These are phyloP conservation scores for Hygrophorus pudorinus DNA, from an alignment of 768 basidiomycete genomes.

Conservation along the genomic window DNA sequence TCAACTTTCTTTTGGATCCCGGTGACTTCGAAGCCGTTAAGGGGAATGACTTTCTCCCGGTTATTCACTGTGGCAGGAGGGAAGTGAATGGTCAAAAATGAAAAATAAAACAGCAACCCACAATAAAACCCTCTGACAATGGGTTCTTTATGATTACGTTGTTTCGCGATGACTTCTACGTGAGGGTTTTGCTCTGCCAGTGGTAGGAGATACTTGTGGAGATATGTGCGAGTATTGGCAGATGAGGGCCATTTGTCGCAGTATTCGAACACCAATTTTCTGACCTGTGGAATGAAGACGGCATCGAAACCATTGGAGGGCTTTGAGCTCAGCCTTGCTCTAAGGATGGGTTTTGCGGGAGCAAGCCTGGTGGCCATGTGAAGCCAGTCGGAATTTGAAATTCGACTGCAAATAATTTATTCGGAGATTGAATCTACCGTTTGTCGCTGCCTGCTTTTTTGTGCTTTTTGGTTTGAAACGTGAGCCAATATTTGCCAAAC, in stretches of 20 bases:
- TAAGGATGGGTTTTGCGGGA: conserved; percentile 22
- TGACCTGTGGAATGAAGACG: conserved; percentile 65
- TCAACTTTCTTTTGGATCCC: conserved; percentile 71
- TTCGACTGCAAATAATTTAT: neutral
- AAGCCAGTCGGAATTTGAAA: neutral
- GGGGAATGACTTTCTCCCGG: conserved; percentile 79
- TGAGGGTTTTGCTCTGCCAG: conserved; percentile 70
- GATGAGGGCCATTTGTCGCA: conserved; percentile 80
- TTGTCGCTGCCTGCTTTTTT: too few species aligned
- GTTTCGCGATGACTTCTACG: conserved; percentile 76
- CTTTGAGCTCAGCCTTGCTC: conserved; percentile 39
- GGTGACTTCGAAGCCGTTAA: conserved; percentile 65
- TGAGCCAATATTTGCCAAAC: neutral
- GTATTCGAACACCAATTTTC: conserved; percentile 84
- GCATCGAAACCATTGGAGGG: conserved; percentile 63
- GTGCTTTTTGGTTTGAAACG: neutral
- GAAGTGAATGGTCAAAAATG: conserved; percentile 13
- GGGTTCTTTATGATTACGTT: conserved; percentile 67
- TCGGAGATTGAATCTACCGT: conserved; percentile 2
- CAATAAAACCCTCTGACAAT: conserved; percentile 79
- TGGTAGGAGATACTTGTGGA: conserved; percentile 49
- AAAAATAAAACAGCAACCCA: conserved; percentile 23
- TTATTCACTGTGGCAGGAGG: conserved; percentile 53
- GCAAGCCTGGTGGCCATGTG: conserved; percentile 1
- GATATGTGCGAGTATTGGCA: conserved; percentile 55